Percentiles rank a stretch among this genome's conserved stretches.
Evolutionary conservation across 306 rosid genomes (phyloP).

Genomic region (Rosa multiflora): DNA sequence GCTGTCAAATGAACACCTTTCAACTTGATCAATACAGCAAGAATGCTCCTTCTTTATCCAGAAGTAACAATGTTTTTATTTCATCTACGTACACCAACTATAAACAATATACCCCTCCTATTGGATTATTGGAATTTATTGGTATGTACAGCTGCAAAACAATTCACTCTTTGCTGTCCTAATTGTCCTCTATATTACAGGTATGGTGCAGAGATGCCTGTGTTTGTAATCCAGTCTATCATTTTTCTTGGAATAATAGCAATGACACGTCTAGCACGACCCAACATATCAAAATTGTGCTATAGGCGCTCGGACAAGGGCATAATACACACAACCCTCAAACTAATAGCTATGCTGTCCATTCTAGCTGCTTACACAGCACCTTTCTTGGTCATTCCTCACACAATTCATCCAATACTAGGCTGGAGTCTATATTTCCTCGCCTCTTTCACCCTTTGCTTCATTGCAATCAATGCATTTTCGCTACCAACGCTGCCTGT

Average conservation of each 20-base stretch:
- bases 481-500: constrained; percentile 65
- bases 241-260: constrained; percentile 57
- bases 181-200: constrained; percentile 31
- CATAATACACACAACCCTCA: constrained; percentile 53
- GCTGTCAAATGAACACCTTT: neutral
- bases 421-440: constrained; percentile 80
- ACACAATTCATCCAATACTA: constrained; percentile 72
- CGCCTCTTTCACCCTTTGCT: constrained; percentile 61
- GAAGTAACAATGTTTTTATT: neutral
- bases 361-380: constrained; percentile 64
- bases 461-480: constrained; percentile 48
- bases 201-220: constrained; percentile 68
- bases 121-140: neutral
- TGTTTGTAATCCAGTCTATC: constrained; percentile 49
- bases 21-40: neutral
- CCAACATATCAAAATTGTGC: constrained; percentile 69
- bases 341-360: constrained; percentile 56
- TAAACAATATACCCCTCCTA: neutral
- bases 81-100: neutral
- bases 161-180: neutral
- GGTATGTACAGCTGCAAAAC: neutral
- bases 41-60: neutral
- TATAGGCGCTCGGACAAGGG: constrained; percentile 66
- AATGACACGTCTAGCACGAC: constrained; percentile 67
- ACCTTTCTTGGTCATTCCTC: constrained; percentile 74